Conservation (phyloP, 768 basidiomycete species). For the Tulasnella sp. region DNA sequence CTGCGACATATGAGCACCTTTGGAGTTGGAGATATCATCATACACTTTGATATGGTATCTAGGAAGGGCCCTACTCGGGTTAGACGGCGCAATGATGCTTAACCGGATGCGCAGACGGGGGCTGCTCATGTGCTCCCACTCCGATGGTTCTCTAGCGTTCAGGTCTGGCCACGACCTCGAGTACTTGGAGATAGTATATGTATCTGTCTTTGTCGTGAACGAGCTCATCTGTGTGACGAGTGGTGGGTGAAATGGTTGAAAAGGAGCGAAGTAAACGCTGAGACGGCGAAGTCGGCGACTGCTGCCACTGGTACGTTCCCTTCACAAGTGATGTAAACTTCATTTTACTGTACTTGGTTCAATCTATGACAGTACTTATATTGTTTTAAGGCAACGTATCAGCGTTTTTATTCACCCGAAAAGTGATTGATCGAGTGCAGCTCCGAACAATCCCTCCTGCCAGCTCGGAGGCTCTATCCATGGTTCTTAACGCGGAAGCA, state of each 20-base stretch:
- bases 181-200: background rate
- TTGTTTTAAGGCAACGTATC: too few species aligned
- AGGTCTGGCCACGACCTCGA: background rate
- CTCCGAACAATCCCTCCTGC: slow-evolving; percentile 54
- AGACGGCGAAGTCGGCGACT: background rate
- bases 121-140: background rate
- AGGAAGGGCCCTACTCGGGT: background rate
- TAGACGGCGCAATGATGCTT: background rate
- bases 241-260: background rate
- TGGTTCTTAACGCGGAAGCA: too few species aligned
- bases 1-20: background rate
- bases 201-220: background rate
- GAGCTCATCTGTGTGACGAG: background rate
- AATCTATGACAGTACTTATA: background rate
- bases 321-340: too few species aligned
- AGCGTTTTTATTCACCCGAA: slow-evolving; percentile 39
- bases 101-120: background rate
- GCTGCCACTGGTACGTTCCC: background rate
- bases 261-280: background rate
- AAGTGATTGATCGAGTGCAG: slow-evolving; percentile 59
- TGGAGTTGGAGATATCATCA: background rate
- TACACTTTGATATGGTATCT: background rate
- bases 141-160: background rate
- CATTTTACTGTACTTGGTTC: too few species aligned
- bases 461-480: slow-evolving; percentile 63